These are phyloP conservation scores for Filobasidium wieringae DNA, from an alignment of 768 basidiomycete genomes.

Conservation along the genomic window DNA sequence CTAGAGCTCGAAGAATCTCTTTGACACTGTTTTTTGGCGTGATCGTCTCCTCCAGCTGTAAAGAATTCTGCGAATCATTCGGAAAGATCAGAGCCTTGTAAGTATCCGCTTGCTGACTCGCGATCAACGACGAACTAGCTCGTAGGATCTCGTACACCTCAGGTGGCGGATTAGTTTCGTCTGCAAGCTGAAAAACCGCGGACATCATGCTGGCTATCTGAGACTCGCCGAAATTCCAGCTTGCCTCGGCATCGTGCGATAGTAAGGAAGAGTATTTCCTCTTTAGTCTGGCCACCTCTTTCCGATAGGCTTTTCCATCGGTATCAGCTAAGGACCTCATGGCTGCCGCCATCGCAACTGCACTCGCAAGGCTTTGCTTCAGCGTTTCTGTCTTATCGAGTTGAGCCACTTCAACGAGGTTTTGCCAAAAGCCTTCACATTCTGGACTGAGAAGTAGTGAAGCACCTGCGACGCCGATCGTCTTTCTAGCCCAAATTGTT, in stretches of 20 bases:
- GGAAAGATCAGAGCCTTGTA: neutral
- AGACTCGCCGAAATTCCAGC: neutral
- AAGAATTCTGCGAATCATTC: neutral
- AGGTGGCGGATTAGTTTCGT: neutral
- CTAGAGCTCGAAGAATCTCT: conserved; percentile 48
- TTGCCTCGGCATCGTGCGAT: neutral
- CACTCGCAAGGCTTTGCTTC: neutral
- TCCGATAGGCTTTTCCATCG: neutral
- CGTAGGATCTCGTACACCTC: neutral
- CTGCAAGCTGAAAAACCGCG: neutral
- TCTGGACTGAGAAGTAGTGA: neutral
- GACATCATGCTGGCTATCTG: neutral
- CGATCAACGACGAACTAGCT: neutral
- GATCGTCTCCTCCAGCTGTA: neutral
- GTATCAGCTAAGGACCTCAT: neutral
- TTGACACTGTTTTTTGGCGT: conserved; percentile 40
- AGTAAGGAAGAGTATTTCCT: neutral
- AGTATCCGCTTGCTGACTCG: neutral
- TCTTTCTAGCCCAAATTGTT: conserved; percentile 45
- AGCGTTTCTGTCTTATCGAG: neutral
- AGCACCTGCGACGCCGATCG: neutral
- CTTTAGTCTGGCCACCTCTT: neutral
- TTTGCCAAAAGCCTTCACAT: neutral
- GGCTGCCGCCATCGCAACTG: neutral
- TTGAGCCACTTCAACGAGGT: neutral